These are phyloP conservation scores for Rhipidocladum racemiflorum DNA, from an alignment of 176 grass and related monocot genomes.

Conservation along the genomic window DNA sequence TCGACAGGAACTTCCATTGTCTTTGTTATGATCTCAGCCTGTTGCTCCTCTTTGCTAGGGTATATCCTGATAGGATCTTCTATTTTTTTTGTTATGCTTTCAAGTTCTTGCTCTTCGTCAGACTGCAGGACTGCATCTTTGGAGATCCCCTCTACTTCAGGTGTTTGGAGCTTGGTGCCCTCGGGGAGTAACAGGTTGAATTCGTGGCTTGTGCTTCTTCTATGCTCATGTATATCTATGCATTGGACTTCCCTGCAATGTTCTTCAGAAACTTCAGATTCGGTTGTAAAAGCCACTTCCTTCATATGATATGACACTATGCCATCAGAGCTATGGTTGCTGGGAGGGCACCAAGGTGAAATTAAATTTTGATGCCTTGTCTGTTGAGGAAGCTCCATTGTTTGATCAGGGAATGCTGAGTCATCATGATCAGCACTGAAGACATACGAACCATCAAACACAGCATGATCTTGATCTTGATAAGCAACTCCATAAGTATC, in stretches of 20 bases:
- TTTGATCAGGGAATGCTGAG: slow-evolving; percentile 18
- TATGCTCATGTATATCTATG: slow-evolving; percentile 59
- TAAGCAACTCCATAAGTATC: slow-evolving; percentile 50
- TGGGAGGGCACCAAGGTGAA: slow-evolving; percentile 38
- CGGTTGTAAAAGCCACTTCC: slow-evolving; percentile 27
- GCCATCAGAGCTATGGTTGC: slow-evolving; percentile 50
- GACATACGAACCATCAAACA: slow-evolving; percentile 43
- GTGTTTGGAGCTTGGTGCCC: slow-evolving; percentile 43
- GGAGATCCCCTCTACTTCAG: slow-evolving; percentile 41
- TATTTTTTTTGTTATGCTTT: slow-evolving; percentile 31
- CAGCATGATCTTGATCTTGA: slow-evolving; percentile 52
- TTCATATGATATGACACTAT: slow-evolving; percentile 42
- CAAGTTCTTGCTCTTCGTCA: slow-evolving; percentile 27
- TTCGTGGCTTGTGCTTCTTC: slow-evolving; percentile 39
- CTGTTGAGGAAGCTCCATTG: slow-evolving; percentile 28
- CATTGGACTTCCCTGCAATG: slow-evolving; percentile 92
- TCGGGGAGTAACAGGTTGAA: slow-evolving; percentile 43
- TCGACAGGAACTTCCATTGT: slow-evolving; percentile 29
- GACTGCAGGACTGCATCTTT: slow-evolving; percentile 17
- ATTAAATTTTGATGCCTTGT: slow-evolving; percentile 23
- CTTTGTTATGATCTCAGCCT: slow-evolving; percentile 13
- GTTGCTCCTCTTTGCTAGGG: slow-evolving; percentile 30
- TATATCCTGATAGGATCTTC: slow-evolving; percentile 31
- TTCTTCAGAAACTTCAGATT: slow-evolving; percentile 61
- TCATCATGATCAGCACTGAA: slow-evolving; percentile 35